Percentiles rank a stretch among this genome's conserved stretches.
Evolutionary conservation across 2,329 filamentous ascomycete genomes (phyloP).

Genomic region (Ustilaginoidea virens): DNA sequence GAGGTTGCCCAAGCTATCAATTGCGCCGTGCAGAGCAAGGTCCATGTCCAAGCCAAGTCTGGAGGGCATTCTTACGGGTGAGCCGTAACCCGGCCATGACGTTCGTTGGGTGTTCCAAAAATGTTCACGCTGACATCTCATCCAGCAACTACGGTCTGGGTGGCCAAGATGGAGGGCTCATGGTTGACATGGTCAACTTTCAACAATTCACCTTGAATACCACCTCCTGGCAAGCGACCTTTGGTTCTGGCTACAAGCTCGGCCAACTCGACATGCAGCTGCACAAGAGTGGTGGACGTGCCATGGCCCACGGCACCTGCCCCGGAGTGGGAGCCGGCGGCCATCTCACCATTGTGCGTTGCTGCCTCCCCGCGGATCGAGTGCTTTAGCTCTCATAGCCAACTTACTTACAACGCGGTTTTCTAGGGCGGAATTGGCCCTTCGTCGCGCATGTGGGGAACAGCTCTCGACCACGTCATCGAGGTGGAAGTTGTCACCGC

Average conservation of each 20-base stretch:
- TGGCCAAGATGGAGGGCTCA: conserved; percentile 32
- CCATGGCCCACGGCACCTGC: conserved; percentile 44
- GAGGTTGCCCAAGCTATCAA: conserved; percentile 42
- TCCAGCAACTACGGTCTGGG: conserved; percentile 28
- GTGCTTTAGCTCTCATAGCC: not conserved
- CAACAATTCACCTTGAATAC: conserved; percentile 36
- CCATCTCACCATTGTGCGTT: conserved; percentile 37
- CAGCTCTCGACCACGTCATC: conserved; percentile 36
- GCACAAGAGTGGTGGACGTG: conserved; percentile 35
- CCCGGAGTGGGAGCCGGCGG: conserved; percentile 43
- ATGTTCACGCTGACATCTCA: not conserved
- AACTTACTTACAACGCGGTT: not conserved
- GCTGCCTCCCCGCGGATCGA: too few species aligned
- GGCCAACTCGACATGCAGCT: conserved; percentile 34
- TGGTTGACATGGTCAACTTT: conserved; percentile 39
- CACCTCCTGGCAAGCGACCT: conserved; percentile 34
- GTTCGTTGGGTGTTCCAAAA: not conserved
- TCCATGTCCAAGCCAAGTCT: conserved; percentile 45
- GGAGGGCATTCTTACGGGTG: conserved; percentile 51
- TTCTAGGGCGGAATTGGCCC: conserved; percentile 39
- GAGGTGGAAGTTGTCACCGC: conserved; percentile 41
- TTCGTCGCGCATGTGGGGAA: conserved; percentile 44
- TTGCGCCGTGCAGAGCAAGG: conserved; percentile 32
- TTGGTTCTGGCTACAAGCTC: conserved; percentile 38
- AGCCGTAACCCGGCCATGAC: conserved; percentile 7